Conservation (phyloP, 495 filamentous ascomycete genomes). For the Annulohypoxylon moriforme region DNA sequence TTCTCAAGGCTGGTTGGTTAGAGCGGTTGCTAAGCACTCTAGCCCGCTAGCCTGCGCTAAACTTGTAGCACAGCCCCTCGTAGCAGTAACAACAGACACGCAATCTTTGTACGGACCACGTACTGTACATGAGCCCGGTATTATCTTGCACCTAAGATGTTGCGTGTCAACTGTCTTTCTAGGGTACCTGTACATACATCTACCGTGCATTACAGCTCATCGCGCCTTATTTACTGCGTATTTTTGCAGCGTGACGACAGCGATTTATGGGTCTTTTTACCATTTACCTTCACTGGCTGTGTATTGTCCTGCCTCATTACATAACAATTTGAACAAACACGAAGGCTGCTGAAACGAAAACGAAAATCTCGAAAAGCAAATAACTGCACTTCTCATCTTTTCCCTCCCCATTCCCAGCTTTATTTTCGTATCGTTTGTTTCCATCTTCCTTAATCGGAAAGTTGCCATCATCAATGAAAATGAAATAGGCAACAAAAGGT, state of each 20-base stretch:
- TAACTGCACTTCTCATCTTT: slow-evolving; percentile 3
- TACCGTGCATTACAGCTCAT: slow-evolving; percentile 7
- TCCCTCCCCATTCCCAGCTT: not conserved
- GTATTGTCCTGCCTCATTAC: slow-evolving; percentile 41
- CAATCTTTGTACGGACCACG: not conserved
- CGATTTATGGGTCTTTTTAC: not conserved
- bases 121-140: not conserved
- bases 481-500: not conserved
- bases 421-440: not conserved
- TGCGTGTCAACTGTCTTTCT: not conserved
- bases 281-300: slow-evolving; percentile 6
- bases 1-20: not conserved
- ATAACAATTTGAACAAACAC: slow-evolving; percentile 42
- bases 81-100: slow-evolving; percentile 9
- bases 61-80: slow-evolving; percentile 25
- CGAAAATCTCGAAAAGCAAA: slow-evolving; percentile 20
- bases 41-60: not conserved
- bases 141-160: not conserved
- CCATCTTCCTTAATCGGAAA: slow-evolving; percentile 15
- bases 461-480: slow-evolving; percentile 12
- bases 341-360: slow-evolving; percentile 23
- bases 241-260: slow-evolving; percentile 27
- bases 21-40: not conserved
- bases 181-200: slow-evolving; percentile 12
- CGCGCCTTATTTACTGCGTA: slow-evolving; percentile 10